Evolutionary conservation across 129 eudicot genomes (phyloP), one percentile per base, ranked within the genome.

Genomic region (Artemisia argyi): DNA sequence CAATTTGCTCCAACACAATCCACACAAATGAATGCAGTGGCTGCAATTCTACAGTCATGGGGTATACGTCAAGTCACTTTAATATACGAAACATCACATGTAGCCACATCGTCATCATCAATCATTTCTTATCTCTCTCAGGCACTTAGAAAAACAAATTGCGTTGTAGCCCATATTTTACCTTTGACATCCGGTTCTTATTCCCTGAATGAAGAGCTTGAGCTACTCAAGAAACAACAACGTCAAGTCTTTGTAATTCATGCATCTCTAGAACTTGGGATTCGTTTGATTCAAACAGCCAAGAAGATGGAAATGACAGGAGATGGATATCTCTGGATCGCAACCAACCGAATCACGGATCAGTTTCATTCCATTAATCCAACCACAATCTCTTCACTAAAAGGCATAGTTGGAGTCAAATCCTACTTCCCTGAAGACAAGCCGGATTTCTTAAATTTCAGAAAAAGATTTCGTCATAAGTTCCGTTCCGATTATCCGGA

Each of bases 361-460:
- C 66, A 59, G 28, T 16, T 87, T 22, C 83, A 80, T 69, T 76
- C 84, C 53, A 2, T 82, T 17, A 62, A 73, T 22, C 53, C 71
- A 15, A 59, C 80, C 28, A 66, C 47, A 11, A 74, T 80, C 19
- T 60, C 72, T 6, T 70, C 82, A 5, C 77, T 88, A 73, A 88
- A 86, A 74, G 96, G 92, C 6, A 77, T 89, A 18, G 26, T 89
- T 13, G 96, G 90, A 26, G 81, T 89, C 66, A 77, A 76, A 81
- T 74, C 73, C 9, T 80, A 74, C 65, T 70, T 79, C 72, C 79
- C 61, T 0, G 76, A 82, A 44, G 63, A 47, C 14, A 60, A 15
- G 12, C 57, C 57, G 1, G 35, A 75, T 15, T 70, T 77, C 66
- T 32, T 32, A 47, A 68, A 75, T 46, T 83, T 86, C n/a, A 24